phyloP scores from a whole-genome alignment of 306 rosid genomes.

The Cajanus cajan region DNA sequence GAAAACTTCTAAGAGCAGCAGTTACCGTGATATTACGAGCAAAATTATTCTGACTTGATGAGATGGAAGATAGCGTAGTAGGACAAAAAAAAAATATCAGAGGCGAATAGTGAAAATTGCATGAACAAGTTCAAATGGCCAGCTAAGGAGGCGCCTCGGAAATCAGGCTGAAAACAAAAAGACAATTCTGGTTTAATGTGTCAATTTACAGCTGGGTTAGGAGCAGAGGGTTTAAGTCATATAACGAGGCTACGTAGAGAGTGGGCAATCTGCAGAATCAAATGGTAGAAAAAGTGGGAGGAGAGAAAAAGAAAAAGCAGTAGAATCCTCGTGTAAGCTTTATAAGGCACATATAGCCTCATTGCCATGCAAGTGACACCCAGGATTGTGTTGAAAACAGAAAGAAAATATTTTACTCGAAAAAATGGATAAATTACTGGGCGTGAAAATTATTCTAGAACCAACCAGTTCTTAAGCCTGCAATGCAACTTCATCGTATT shows the following conservation, averaged over 20 bases:
- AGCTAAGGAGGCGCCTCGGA: constrained; percentile 9
- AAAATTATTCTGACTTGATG: no score
- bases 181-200: constrained; percentile 27
- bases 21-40: no score
- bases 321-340: constrained; percentile 65
- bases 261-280: constrained; percentile 51
- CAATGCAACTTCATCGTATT: background rate
- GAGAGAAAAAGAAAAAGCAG: constrained; percentile 38
- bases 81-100: no score
- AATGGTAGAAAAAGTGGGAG: constrained; percentile 48
- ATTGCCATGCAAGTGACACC: constrained; percentile 67
- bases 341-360: constrained; percentile 42
- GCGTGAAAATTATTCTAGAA: background rate
- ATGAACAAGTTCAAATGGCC: constrained; percentile 23
- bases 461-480: background rate
- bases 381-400: constrained; percentile 35
- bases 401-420: constrained; percentile 23
- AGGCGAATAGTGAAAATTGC: background rate
- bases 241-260: constrained; percentile 24
- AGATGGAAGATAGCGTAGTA: no score
- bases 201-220: constrained; percentile 29
- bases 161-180: constrained; percentile 31
- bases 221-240: constrained; percentile 16
- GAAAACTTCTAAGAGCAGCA: no score
- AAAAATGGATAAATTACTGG: background rate